Evolutionary conservation across 129 eudicot species (phyloP).

Genomic region (Apium graveolens): DNA sequence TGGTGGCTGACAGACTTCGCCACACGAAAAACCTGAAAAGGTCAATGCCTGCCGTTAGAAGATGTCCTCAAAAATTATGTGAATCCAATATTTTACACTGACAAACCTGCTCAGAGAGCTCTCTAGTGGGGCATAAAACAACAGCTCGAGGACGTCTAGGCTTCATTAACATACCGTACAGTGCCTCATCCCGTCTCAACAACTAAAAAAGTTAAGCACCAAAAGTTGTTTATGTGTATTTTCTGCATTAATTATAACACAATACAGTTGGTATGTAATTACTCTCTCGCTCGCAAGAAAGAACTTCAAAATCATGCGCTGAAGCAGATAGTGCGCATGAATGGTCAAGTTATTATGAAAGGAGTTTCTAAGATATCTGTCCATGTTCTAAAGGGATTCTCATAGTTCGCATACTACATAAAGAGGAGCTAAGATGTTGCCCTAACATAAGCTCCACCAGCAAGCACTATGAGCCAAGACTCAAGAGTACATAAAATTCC

Average conservation of each 20-base stretch:
- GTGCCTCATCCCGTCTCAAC: slow-evolving; percentile 61
- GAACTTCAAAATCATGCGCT: neutral
- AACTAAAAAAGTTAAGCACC: slow-evolving; percentile 30
- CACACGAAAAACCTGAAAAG: slow-evolving; percentile 74
- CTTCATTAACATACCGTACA: slow-evolving; percentile 76
- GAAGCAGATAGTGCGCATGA: neutral
- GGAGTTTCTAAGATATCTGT: neutral
- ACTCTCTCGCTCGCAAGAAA: neutral
- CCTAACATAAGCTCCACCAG: neutral
- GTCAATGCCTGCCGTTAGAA: neutral
- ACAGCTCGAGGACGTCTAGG: slow-evolving; percentile 93
- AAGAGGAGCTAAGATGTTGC: neutral
- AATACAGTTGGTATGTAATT: neutral
- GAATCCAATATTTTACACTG: neutral
- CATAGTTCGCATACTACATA: neutral
- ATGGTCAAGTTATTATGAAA: neutral
- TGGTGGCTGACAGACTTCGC: slow-evolving; percentile 90
- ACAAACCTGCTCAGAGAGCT: slow-evolving; percentile 87
- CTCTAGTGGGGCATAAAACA: slow-evolving; percentile 88
- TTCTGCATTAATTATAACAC: neutral
- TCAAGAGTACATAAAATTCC: neutral
- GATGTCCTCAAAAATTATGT: neutral
- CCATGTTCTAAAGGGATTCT: neutral
- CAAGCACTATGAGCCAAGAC: neutral
- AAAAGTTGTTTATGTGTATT: neutral